A percentile compares a stretch with the other conserved stretches of the same genome.
Conservation (phyloP, 306 rosid species). For the Parietaria judaica region DNA sequence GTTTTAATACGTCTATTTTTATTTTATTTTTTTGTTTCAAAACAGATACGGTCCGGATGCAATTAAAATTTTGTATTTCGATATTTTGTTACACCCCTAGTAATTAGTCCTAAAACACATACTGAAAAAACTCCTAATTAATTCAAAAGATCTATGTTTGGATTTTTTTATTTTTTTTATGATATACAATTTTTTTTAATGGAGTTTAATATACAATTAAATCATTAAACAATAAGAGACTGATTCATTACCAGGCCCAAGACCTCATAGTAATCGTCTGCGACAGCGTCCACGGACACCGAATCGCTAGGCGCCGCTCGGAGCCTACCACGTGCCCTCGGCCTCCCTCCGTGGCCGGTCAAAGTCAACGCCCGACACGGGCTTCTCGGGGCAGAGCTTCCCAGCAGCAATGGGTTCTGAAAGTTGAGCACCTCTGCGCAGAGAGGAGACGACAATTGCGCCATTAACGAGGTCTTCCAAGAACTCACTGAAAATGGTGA, state of each 20-base stretch:
- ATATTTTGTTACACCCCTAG: background rate
- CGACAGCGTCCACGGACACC: conserved; percentile 34
- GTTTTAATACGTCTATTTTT: too few relatives aligned
- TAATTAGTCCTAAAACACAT: too few relatives aligned
- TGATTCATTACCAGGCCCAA: conserved; percentile 64
- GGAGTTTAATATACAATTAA: background rate
- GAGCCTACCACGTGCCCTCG: conserved; percentile 41
- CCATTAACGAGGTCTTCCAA: conserved; percentile 37
- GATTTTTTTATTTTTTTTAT: too few relatives aligned
- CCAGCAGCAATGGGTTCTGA: conserved; percentile 33
- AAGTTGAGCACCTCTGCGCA: conserved; percentile 56
- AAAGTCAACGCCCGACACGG: conserved; percentile 39
- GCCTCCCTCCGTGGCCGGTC: conserved; percentile 28
- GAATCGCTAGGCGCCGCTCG: conserved; percentile 53
- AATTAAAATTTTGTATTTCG: too few relatives aligned
- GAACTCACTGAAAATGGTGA: background rate
- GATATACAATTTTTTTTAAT: background rate
- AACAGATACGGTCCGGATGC: too few relatives aligned
- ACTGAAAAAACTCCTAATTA: too few relatives aligned
- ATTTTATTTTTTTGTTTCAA: too few relatives aligned
- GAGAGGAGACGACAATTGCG: conserved; percentile 52
- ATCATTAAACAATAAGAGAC: conserved; percentile 9
- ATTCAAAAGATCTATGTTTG: background rate
- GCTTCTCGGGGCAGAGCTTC: conserved; percentile 29
- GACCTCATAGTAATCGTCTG: conserved; percentile 84